Percentiles rank a stretch among this genome's conserved stretches.
Conservation (phyloP, 495 filamentous ascomycete genomes). For the Cenococcum geophilum region DNA sequence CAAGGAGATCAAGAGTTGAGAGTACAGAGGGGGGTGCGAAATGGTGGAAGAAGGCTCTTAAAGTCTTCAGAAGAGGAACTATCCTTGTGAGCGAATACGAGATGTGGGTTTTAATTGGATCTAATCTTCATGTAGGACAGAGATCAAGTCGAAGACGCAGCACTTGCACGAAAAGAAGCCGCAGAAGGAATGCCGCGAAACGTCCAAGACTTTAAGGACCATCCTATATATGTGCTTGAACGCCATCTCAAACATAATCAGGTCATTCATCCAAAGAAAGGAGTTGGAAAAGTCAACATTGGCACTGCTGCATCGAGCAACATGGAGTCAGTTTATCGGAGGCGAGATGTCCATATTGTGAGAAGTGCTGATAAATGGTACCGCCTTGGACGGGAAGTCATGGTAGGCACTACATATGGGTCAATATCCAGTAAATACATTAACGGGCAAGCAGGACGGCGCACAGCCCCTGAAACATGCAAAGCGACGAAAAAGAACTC, state of each 20-base stretch:
- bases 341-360: conserved; percentile 69
- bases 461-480: conserved; percentile 72
- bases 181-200: conserved; percentile 85
- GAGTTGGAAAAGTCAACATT: conserved; percentile 69
- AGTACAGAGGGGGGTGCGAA: conserved; percentile 54
- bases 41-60: conserved; percentile 67
- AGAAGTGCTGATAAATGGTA: conserved; percentile 82
- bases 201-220: conserved; percentile 85
- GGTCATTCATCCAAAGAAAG: conserved; percentile 62
- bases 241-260: conserved; percentile 82
- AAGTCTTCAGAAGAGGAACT: conserved; percentile 47
- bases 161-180: conserved; percentile 62
- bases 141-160: conserved; percentile 75
- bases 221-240: conserved; percentile 84
- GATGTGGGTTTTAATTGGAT: neutral
- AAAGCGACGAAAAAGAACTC: conserved; percentile 39
- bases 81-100: conserved; percentile 30
- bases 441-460: conserved; percentile 32
- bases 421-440: neutral
- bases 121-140: conserved; percentile 16
- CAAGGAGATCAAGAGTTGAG: conserved; percentile 69
- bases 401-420: conserved; percentile 21
- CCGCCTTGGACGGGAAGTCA: conserved; percentile 71
- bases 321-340: conserved; percentile 66
- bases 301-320: conserved; percentile 55